These are phyloP conservation scores for Gelatoporia subvermispora DNA, from an alignment of 768 basidiomycete genomes.

Conservation along the genomic window DNA sequence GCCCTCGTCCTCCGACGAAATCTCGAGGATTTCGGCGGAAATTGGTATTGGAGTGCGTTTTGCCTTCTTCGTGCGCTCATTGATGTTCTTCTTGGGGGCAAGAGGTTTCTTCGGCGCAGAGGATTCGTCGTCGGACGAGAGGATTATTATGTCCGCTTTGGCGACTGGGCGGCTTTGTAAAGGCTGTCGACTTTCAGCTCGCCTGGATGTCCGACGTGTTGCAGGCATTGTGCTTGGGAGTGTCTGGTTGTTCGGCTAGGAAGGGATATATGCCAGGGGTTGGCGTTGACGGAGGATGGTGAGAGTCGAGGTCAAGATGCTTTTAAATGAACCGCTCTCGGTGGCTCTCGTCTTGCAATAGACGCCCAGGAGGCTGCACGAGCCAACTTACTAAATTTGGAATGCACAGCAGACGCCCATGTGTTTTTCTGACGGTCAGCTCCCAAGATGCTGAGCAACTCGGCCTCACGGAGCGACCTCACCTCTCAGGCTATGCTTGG, in stretches of 20 bases:
- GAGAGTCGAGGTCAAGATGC: not conserved
- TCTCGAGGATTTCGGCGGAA: conserved; percentile 15
- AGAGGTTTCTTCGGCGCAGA: conserved; percentile 1
- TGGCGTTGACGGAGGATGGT: too few relatives aligned
- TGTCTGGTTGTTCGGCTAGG: too few relatives aligned
- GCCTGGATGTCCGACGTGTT: conserved; percentile 9
- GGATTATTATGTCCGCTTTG: conserved; percentile 7
- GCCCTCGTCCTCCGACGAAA: conserved; percentile 21
- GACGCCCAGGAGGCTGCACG: too few relatives aligned
- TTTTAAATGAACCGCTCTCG: too few relatives aligned
- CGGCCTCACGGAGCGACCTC: too few relatives aligned
- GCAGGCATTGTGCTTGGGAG: conserved; percentile 17
- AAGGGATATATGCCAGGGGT: too few relatives aligned
- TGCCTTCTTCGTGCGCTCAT: conserved; percentile 11
- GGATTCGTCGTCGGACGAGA: conserved; percentile 19
- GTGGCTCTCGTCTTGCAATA: too few relatives aligned
- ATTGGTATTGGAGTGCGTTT: conserved; percentile 6
- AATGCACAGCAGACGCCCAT: too few relatives aligned
- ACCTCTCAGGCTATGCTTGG: too few relatives aligned
- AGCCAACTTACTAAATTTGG: too few relatives aligned
- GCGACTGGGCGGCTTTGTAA: conserved; percentile 3
- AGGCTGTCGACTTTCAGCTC: conserved; percentile 9
- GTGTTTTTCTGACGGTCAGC: too few relatives aligned
- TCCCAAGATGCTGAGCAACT: too few relatives aligned
- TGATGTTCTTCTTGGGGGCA: not conserved